These are phyloP conservation scores for Puccinellia tenuiflora DNA, from an alignment of 176 grass and related monocot genomes.

Conservation along the genomic window DNA sequence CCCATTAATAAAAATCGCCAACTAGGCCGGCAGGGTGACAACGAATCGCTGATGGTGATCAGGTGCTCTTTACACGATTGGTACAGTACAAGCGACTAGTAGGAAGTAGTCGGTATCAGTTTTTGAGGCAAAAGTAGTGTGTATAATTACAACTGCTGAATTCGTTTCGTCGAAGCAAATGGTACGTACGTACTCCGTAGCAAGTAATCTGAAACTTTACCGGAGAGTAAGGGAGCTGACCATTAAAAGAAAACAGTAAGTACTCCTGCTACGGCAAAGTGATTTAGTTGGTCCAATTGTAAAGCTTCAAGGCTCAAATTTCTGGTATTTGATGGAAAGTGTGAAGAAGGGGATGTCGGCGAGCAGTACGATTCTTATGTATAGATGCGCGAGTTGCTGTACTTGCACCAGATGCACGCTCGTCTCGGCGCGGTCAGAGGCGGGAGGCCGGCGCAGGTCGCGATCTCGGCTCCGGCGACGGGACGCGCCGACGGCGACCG, in stretches of 20 bases:
- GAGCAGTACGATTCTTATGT: neutral
- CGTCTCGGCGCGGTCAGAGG: constrained; percentile 1
- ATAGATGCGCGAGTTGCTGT: neutral
- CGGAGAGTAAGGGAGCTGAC: no score
- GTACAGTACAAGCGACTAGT: neutral
- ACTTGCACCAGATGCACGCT: neutral
- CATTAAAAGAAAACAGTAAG: no score
- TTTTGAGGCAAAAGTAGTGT: no score
- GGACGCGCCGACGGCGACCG: neutral
- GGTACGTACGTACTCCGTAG: no score
- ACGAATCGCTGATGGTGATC: neutral
- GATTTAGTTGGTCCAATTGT: no score
- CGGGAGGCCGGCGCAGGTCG: constrained; percentile 10
- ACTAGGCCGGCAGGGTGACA: neutral
- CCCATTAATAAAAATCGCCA: neutral
- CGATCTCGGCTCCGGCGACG: neutral
- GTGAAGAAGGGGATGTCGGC: neutral
- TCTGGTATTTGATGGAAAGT: neutral
- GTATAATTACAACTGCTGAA: no score
- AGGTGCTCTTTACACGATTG: neutral
- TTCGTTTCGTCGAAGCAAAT: no score
- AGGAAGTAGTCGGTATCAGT: neutral
- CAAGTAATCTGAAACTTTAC: no score
- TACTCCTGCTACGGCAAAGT: no score
- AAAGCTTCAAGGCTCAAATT: no score